Evolutionary conservation across 2,329 filamentous ascomycete species (phyloP), one percentile per base, ranked within the genome.

Genomic region (Pseudogymnoascus sp.): DNA sequence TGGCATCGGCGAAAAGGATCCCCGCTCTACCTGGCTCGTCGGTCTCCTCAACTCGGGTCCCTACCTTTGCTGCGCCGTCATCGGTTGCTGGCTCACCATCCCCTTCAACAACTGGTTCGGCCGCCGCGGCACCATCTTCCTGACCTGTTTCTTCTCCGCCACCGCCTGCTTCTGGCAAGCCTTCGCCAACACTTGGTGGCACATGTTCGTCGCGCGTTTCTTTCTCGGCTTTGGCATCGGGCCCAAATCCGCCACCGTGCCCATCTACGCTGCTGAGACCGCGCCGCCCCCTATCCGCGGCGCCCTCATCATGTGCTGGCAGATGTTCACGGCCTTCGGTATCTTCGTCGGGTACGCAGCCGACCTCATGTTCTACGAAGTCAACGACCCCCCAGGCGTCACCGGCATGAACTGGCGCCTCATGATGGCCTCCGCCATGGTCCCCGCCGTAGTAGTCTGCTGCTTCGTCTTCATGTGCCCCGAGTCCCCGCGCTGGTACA

Each of bases 281-380:
- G 82, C 85, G 0, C 87, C 87, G 0, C 83, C 86, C 0, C 75
- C 74, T 44, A 83, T 89, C 50, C 82, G 87, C 64, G 87, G 87
- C 60, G 87, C 86, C 1, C 76, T 91, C 4, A 87, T 89, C 35
- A 91, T 91, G 88, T 83, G 85, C 69, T 89, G 86, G 86, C 86
- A 89, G 73, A 79, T 80, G 75, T 80, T 60, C 46, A 75, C 72
- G 3, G 75, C 74, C 0, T 82, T 83, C 59, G 80, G 81, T 3
- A 83, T 84, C 65, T 79, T 83, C 76, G 46, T 83, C 3, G 85
- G 85, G 15, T 88, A 82, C 70, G 80, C 79, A 6, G 83, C 80
- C 56, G 84, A 87, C 68, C 75, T 88, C 29, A 83, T 82, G 7
- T 86, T 88, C 70, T 87, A 83, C 70, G 75, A 81, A 62, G 83